A percentile compares a stretch with the other conserved stretches of the same genome.
Conservation (phyloP, 148 eudicot species). For the Dysphania ambrosioides region DNA sequence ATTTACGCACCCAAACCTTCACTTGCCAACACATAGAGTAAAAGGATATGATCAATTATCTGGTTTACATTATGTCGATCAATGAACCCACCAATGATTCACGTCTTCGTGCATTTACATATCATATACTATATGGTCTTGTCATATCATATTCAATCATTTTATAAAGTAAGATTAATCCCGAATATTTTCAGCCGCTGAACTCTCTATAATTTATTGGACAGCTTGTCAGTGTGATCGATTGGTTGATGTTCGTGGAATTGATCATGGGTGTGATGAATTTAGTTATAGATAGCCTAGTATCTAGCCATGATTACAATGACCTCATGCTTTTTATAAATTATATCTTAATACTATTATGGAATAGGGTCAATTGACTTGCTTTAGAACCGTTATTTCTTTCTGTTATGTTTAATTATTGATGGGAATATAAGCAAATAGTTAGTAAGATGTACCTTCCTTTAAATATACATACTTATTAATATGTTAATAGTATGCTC, state of each 20-base stretch:
- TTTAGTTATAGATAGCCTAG: neutral
- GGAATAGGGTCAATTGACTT: too few relatives aligned
- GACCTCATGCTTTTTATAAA: neutral
- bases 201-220: constrained; percentile 2
- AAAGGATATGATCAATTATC: neutral
- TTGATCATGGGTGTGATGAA: constrained; percentile 4
- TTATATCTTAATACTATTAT: too few relatives aligned
- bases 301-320: neutral
- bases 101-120: constrained; percentile 21
- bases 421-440: too few relatives aligned
- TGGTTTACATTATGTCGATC: neutral
- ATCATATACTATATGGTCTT: too few relatives aligned
- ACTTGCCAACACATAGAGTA: neutral
- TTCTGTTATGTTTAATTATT: too few relatives aligned
- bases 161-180: neutral
- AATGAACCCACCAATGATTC: constrained; percentile 16
- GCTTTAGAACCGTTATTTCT: too few relatives aligned
- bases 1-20: neutral
- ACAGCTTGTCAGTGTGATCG: constrained; percentile 7
- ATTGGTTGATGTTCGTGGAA: neutral
- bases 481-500: too few relatives aligned
- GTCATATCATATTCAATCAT: neutral
- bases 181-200: neutral
- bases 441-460: too few relatives aligned
- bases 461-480: too few relatives aligned